Base-by-base conservation (phyloP, 108 stramenopile genomes). In the Skeletonema costatum region DNA sequence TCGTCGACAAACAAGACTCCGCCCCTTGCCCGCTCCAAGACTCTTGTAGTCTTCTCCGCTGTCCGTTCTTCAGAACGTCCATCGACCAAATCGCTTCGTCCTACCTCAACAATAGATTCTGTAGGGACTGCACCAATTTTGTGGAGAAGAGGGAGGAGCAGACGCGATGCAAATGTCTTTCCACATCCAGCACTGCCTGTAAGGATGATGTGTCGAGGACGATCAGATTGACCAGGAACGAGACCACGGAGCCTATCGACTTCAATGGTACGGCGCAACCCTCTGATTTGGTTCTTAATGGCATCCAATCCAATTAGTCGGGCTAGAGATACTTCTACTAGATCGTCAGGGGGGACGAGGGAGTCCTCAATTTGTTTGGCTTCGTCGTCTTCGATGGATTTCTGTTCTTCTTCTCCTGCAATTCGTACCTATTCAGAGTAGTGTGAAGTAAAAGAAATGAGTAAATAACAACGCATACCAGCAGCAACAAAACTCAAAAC, bases 131-230 rank as follows among this genome's bases (percentile, higher is more conserved):
- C 89, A 13, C 93, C 93, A 56, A 97, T 92, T 63, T 92, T 88
- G 73, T 83, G 81, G 44, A 98, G 62, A 6, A 97, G 78, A 0
- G 85, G 75, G n/a, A 85, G 73, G 63, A 97, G 71, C 3, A 96
- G 63, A 4, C 86, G 74, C 7, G 97, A 93, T 13, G 96, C 93
- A 39, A 81, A 90, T 5, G 91, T 88, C 77, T 97, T 98, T 32
- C 97, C 97, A 32, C 91, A 91, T 14, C 98, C 98, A 1, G 98
- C 95, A 71, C 91, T 94, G 29, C 98, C 98, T 17, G 92, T 83
- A 35, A 99, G 87, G 30, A 88, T 83, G 41, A 92, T 73, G 73
- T 94, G 94, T 59, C 84, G 76, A 14, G 92, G 90, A 5, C 80
- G 74, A 59, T 82, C 78, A 25, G 74, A 30, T 11, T 70, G 77